A percentile compares a stretch with the other conserved stretches of the same genome.
phyloP scores from a whole-genome alignment of 2,329 filamentous ascomycete species.

The Fusarium sp. region DNA sequence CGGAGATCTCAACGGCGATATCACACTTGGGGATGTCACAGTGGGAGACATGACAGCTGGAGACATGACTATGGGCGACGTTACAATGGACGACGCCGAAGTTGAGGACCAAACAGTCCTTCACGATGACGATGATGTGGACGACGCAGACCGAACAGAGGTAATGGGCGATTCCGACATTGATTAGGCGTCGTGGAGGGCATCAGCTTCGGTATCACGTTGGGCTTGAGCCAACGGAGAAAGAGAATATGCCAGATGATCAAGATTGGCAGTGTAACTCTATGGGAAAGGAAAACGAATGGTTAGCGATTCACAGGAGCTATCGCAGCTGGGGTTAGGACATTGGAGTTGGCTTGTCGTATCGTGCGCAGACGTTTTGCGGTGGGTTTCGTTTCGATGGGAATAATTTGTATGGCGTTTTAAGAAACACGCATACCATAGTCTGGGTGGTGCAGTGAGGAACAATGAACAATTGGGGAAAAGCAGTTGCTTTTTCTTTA shows the following conservation, averaged over 20 bases:
- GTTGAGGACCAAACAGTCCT: slow-evolving; percentile 60
- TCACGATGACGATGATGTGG: slow-evolving; percentile 60
- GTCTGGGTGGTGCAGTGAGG: slow-evolving; percentile 21
- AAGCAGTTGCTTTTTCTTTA: slow-evolving; percentile 3
- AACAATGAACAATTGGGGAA: slow-evolving; percentile 16
- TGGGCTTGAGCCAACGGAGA: background rate
- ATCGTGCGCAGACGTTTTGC: slow-evolving; percentile 7
- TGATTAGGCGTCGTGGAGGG: slow-evolving; percentile 37
- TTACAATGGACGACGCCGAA: slow-evolving; percentile 65
- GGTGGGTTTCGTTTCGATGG: slow-evolving; percentile 15
- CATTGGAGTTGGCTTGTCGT: slow-evolving; percentile 31
- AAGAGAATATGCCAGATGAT: background rate
- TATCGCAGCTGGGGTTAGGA: slow-evolving; percentile 19
- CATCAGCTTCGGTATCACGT: background rate
- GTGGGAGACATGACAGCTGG: slow-evolving; percentile 49
- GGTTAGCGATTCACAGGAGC: slow-evolving; percentile 31
- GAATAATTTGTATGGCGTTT: slow-evolving; percentile 34
- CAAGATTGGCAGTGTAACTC: slow-evolving; percentile 14
- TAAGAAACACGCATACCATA: slow-evolving; percentile 19
- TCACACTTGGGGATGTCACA: slow-evolving; percentile 55
- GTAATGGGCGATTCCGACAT: slow-evolving; percentile 53
- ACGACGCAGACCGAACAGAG: slow-evolving; percentile 56
- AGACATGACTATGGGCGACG: slow-evolving; percentile 51
- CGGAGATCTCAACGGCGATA: slow-evolving; percentile 37
- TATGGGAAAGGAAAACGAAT: slow-evolving; percentile 23